A percentile compares a stretch with the other conserved stretches of the same genome.
phyloP scores from a whole-genome alignment of 2,329 filamentous ascomycete species.

The Fusarium verticillioides region DNA sequence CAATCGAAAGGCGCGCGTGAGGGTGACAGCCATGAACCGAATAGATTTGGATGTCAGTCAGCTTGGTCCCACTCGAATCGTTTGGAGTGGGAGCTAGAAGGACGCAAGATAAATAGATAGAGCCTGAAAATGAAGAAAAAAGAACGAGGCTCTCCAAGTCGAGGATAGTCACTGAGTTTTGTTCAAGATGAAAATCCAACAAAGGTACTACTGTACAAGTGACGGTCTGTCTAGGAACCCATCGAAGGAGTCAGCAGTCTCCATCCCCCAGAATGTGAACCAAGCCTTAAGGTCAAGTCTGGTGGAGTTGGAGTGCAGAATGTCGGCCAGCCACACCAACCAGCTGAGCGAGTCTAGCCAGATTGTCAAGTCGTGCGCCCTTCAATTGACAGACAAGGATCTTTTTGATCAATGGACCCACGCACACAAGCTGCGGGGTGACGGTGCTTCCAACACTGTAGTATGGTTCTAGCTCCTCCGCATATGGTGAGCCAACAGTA shows the following conservation, averaged over 20 bases:
- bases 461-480: background rate
- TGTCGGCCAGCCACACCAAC: slow-evolving; percentile 36
- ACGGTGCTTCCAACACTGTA: slow-evolving; percentile 37
- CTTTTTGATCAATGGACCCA: slow-evolving; percentile 27
- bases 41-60: slow-evolving; percentile 10
- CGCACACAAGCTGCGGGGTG: slow-evolving; percentile 14
- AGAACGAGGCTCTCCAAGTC: slow-evolving; percentile 13
- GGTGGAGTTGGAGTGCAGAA: slow-evolving; percentile 28
- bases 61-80: slow-evolving; percentile 25
- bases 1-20: slow-evolving; percentile 40
- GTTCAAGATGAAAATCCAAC: slow-evolving; percentile 34
- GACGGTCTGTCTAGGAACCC: slow-evolving; percentile 18
- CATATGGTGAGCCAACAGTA: background rate
- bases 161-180: slow-evolving; percentile 41
- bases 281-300: slow-evolving; percentile 5
- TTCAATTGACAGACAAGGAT: slow-evolving; percentile 46
- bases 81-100: slow-evolving; percentile 14
- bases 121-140: slow-evolving; percentile 22
- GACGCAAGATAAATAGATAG: background rate
- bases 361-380: slow-evolving; percentile 44
- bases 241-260: slow-evolving; percentile 33
- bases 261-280: slow-evolving; percentile 17
- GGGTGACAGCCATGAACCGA: slow-evolving; percentile 27
- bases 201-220: background rate
- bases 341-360: slow-evolving; percentile 37